These are phyloP conservation scores for Xylaria flabelliformis DNA, from an alignment of 495 filamentous ascomycete species.

Conservation along the genomic window DNA sequence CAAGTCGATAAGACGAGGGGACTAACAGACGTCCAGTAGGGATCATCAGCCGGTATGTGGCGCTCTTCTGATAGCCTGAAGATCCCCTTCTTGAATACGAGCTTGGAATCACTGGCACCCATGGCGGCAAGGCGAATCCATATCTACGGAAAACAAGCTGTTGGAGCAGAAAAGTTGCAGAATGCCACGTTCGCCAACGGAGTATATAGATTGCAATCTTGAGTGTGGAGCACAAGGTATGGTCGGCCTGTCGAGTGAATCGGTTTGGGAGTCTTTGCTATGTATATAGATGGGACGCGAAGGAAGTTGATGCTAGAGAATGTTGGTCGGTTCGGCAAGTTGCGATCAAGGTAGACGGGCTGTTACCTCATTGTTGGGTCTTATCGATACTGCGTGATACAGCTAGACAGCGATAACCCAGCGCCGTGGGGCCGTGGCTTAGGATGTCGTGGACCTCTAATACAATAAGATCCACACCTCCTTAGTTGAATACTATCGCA, in stretches of 20 bases:
- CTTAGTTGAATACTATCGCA: background rate
- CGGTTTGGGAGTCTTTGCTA: background rate
- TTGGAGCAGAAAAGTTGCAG: background rate
- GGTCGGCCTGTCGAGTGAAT: background rate
- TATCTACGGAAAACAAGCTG: slow-evolving; percentile 31
- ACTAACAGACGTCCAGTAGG: slow-evolving; percentile 90
- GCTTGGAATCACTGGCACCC: slow-evolving; percentile 99
- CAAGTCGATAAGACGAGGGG: slow-evolving; percentile 4
- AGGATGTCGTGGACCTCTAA: too few species aligned
- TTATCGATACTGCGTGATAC: slow-evolving; percentile 22
- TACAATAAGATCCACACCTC: background rate
- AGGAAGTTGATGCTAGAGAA: background rate
- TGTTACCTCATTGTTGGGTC: slow-evolving; percentile 21
- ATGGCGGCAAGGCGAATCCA: slow-evolving; percentile 57
- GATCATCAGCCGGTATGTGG: slow-evolving; percentile 85
- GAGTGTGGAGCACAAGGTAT: background rate
- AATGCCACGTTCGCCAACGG: slow-evolving; percentile 1
- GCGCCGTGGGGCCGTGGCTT: background rate
- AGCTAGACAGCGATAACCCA: background rate
- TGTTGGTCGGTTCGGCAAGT: slow-evolving; percentile 7
- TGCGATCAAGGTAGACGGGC: slow-evolving; percentile 1
- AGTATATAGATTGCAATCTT: background rate
- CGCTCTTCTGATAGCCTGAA: slow-evolving; percentile 93
- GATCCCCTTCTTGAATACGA: slow-evolving; percentile 98
- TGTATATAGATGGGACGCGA: slow-evolving; percentile 1